Evolutionary conservation across 306 rosid genomes (phyloP).

Genomic region (Canavalia gladiata): DNA sequence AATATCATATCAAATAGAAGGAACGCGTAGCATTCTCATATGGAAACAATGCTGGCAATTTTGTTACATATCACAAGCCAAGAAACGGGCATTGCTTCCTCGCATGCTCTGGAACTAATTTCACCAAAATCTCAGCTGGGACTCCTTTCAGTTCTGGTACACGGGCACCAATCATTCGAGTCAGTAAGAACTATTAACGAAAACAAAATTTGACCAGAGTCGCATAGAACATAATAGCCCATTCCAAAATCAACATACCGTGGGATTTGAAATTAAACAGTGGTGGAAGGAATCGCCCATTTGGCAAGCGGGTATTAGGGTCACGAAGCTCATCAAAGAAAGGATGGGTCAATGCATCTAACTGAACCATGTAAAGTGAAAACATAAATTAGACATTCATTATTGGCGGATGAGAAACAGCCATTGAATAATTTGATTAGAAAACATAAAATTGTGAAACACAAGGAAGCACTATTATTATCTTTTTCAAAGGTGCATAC

Average conservation of each 20-base stretch:
- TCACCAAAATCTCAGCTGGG: constrained; percentile 76
- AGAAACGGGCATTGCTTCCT: constrained; percentile 91
- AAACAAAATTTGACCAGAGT: background rate
- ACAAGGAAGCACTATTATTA: background rate
- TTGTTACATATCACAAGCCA: constrained; percentile 72
- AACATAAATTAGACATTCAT: constrained; percentile 1
- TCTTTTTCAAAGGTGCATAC: background rate
- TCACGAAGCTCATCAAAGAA: constrained; percentile 98
- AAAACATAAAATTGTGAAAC: constrained; percentile 29
- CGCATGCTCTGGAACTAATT: constrained; percentile 92
- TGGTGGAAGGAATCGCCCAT: constrained; percentile 96
- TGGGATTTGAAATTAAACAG: constrained; percentile 91
- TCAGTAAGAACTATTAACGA: constrained; percentile 2
- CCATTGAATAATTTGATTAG: constrained; percentile 9
- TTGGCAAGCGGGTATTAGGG: constrained; percentile 82
- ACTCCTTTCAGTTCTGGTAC: constrained; percentile 86
- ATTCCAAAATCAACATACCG: constrained; percentile 61
- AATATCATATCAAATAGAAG: constrained; percentile 51
- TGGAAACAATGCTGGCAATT: constrained; percentile 48
- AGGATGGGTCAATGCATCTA: constrained; percentile 92
- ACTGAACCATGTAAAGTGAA: constrained; percentile 55
- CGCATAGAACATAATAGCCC: background rate
- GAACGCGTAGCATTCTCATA: constrained; percentile 56
- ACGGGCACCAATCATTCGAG: constrained; percentile 30
- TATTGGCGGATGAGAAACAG: background rate